Percentiles rank a stretch among this genome's conserved stretches.
Evolutionary conservation across 2,329 filamentous ascomycete genomes (phyloP).

Genomic region (Paecilomyces dactylethromorphus): DNA sequence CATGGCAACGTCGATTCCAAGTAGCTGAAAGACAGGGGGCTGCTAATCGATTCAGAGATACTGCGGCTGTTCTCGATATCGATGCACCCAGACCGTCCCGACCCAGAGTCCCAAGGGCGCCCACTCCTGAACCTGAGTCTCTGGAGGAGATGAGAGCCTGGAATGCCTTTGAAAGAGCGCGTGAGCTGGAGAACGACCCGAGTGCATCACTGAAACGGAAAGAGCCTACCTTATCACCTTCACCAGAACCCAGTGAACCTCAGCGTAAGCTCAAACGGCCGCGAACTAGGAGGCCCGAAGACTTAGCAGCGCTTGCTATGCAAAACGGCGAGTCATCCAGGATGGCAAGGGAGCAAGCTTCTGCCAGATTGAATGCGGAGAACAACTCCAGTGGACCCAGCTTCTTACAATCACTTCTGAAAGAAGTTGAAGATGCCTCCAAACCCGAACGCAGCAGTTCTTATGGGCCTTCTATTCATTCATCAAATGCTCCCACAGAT

Average conservation of each 20-base stretch:
- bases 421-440: constrained; percentile 67
- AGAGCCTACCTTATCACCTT: constrained; percentile 68
- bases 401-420: constrained; percentile 78
- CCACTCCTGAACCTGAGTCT: constrained; percentile 58
- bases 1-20: constrained; percentile 77
- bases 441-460: constrained; percentile 21
- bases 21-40: constrained; percentile 77
- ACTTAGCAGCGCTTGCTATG: constrained; percentile 41
- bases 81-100: constrained; percentile 35
- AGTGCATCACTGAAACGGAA: constrained; percentile 44
- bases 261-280: constrained; percentile 84
- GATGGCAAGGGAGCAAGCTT: constrained; percentile 22
- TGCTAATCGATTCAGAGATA: constrained; percentile 62
- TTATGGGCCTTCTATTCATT: constrained; percentile 23
- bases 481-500: constrained; percentile 31
- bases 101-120: constrained; percentile 30
- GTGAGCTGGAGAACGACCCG: constrained; percentile 56
- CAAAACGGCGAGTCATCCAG: constrained; percentile 35
- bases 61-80: constrained; percentile 56
- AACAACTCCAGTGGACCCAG: constrained; percentile 55
- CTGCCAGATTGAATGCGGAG: constrained; percentile 27
- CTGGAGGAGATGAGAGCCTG: constrained; percentile 77
- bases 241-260: constrained; percentile 58
- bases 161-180: constrained; percentile 82
- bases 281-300: constrained; percentile 63